Percentiles rank a stretch among this genome's conserved stretches.
These are phyloP conservation scores for Melaleuca alternifolia DNA, from an alignment of 345 rosid genomes.

Conservation along the genomic window DNA sequence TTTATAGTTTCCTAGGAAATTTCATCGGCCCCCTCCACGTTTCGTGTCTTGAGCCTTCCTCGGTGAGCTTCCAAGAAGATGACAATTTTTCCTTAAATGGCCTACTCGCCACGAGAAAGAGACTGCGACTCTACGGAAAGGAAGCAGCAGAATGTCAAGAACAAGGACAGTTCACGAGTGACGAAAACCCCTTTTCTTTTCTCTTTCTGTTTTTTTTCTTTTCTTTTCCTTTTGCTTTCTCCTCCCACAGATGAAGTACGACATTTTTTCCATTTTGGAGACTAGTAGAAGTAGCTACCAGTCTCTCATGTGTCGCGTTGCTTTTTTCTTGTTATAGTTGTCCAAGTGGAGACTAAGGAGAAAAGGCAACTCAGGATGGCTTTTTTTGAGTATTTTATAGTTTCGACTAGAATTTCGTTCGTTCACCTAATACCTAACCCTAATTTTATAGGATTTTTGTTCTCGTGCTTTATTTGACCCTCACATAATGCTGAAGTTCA, in stretches of 20 bases:
- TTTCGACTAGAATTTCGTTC: slow-evolving; percentile 10
- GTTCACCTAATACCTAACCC: slow-evolving; percentile 38
- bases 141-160: neutral
- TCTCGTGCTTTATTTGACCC: neutral
- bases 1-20: neutral
- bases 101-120: neutral
- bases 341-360: neutral
- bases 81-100: neutral
- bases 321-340: neutral
- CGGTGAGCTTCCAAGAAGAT: neutral
- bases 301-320: neutral
- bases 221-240: neutral
- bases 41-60: neutral
- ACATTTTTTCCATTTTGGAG: neutral
- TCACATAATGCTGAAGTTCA: neutral
- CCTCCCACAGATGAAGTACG: neutral
- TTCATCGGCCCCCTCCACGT: neutral
- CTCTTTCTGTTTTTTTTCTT: neutral
- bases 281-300: neutral
- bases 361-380: neutral
- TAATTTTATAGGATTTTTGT: neutral
- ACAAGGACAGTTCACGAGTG: neutral
- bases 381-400: neutral
- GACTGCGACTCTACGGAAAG: neutral
- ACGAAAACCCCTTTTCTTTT: neutral